Conservation (phyloP, 2,329 filamentous ascomycete genomes). For the Dactylonectria estremocensis region DNA sequence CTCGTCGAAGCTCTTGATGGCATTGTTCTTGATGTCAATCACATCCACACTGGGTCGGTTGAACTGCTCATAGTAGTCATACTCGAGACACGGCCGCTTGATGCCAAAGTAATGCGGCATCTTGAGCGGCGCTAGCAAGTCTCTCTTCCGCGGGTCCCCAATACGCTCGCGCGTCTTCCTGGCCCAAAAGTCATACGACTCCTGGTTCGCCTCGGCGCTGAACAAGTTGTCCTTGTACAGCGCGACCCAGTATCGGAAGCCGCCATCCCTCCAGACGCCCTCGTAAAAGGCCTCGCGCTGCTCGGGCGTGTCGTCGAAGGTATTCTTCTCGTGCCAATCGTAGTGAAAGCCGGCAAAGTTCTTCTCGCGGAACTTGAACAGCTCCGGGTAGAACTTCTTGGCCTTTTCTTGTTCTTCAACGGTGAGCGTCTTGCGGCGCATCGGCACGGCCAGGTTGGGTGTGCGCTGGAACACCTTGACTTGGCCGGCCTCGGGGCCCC, state of each 20-base stretch:
- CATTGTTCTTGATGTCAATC: constrained; percentile 59
- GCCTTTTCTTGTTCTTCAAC: constrained; percentile 57
- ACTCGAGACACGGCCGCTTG: constrained; percentile 64
- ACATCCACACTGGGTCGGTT: constrained; percentile 61
- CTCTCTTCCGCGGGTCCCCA: constrained; percentile 62
- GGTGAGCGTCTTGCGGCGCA: constrained; percentile 65
- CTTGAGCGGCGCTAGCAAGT: constrained; percentile 67
- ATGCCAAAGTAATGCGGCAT: constrained; percentile 69
- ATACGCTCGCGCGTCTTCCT: constrained; percentile 66
- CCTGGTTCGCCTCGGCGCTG: constrained; percentile 64
- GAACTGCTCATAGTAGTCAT: constrained; percentile 64
- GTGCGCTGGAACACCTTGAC: constrained; percentile 77
- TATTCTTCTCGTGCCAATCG: constrained; percentile 67
- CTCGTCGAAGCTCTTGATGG: constrained; percentile 58
- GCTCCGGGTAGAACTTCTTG: constrained; percentile 62
- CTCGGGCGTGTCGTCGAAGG: constrained; percentile 67
- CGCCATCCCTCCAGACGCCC: constrained; percentile 64
- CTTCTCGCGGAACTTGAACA: constrained; percentile 68
- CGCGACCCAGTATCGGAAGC: constrained; percentile 69
- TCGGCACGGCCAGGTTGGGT: constrained; percentile 76
- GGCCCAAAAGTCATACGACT: constrained; percentile 70
- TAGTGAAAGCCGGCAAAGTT: constrained; percentile 74
- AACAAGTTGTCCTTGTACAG: constrained; percentile 68
- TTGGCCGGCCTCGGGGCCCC: constrained; percentile 65
- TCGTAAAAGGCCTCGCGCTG: constrained; percentile 66